A percentile compares a stretch with the other conserved stretches of the same genome.
These are phyloP conservation scores for Annulohypoxylon nitens DNA, from an alignment of 495 filamentous ascomycete genomes.

Conservation along the genomic window DNA sequence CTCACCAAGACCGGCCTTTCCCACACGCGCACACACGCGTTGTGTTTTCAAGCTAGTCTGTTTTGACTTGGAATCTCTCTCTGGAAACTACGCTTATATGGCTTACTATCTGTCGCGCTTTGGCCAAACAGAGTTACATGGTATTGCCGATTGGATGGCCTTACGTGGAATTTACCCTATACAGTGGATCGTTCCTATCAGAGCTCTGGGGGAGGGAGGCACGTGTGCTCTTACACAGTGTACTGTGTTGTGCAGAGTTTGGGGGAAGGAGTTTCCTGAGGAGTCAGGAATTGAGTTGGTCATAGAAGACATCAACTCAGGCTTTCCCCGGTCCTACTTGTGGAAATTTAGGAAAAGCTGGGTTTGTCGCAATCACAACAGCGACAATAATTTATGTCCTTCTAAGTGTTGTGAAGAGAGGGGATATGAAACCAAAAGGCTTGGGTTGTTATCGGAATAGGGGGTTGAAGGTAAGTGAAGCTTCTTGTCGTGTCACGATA, in stretches of 20 bases:
- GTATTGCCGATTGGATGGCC: not conserved
- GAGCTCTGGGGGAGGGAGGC: too few species aligned
- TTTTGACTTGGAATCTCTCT: not conserved
- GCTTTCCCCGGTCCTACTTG: not conserved
- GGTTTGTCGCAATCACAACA: too few species aligned
- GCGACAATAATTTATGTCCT: too few species aligned
- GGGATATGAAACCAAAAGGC: too few species aligned
- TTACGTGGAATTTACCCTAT: not conserved
- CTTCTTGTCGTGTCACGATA: not conserved
- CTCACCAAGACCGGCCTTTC: constrained; percentile 1
- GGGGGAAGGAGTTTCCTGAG: too few species aligned
- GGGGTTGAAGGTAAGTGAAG: not conserved
- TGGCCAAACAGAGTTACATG: not conserved
- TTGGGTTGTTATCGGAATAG: not conserved
- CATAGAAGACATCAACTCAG: too few species aligned
- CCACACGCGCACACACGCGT: too few species aligned
- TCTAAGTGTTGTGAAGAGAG: too few species aligned
- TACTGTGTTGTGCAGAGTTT: not conserved
- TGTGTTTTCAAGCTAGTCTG: not conserved
- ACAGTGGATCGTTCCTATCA: not conserved
- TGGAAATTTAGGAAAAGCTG: too few species aligned
- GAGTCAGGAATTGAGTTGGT: too few species aligned
- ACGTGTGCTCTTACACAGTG: not conserved
- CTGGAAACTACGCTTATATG: not conserved
- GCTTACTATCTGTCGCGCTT: not conserved